These are phyloP conservation scores for Leccinum olivaceopallidum DNA, from an alignment of 768 basidiomycete genomes.

Conservation along the genomic window DNA sequence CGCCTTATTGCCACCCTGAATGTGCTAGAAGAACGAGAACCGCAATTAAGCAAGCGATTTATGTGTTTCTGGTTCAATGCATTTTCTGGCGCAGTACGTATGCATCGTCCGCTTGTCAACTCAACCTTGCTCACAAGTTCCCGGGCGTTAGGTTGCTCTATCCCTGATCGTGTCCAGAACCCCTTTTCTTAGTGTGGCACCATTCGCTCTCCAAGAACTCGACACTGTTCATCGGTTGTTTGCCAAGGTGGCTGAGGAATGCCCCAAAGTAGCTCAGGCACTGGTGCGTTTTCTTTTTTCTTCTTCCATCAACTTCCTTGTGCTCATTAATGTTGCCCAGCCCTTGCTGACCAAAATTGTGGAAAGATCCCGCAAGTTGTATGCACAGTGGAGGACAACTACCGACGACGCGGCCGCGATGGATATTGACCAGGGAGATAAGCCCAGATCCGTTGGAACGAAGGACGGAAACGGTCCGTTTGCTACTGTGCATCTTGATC, in stretches of 20 bases:
- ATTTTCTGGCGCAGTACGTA: conserved; percentile 68
- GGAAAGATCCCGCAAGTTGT: conserved; percentile 49
- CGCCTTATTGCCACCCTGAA: conserved; percentile 59
- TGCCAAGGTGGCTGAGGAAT: conserved; percentile 53
- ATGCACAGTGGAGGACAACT: conserved; percentile 40
- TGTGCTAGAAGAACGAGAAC: conserved; percentile 55
- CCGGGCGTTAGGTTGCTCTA: conserved; percentile 51
- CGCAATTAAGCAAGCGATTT: conserved; percentile 62
- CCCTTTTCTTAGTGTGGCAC: conserved; percentile 56
- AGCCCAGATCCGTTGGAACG: neutral
- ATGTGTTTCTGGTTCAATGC: conserved; percentile 76
- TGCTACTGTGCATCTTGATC: conserved; percentile 24
- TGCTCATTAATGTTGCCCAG: conserved; percentile 33
- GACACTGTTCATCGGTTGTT: conserved; percentile 60
- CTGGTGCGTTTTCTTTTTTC: conserved; percentile 41
- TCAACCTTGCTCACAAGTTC: conserved; percentile 1
- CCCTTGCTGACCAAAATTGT: conserved; percentile 56
- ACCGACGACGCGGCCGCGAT: conserved; percentile 21
- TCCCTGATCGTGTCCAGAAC: conserved; percentile 65
- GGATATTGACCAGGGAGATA: conserved; percentile 27
- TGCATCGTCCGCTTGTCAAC: neutral
- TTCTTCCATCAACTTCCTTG: neutral
- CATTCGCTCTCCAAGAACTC: conserved; percentile 60
- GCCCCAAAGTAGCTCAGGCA: conserved; percentile 60
- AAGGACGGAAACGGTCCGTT: conserved; percentile 18